Base-by-base conservation (phyloP, 2,329 filamentous ascomycete genomes). In the Exophiala sp. region DNA sequence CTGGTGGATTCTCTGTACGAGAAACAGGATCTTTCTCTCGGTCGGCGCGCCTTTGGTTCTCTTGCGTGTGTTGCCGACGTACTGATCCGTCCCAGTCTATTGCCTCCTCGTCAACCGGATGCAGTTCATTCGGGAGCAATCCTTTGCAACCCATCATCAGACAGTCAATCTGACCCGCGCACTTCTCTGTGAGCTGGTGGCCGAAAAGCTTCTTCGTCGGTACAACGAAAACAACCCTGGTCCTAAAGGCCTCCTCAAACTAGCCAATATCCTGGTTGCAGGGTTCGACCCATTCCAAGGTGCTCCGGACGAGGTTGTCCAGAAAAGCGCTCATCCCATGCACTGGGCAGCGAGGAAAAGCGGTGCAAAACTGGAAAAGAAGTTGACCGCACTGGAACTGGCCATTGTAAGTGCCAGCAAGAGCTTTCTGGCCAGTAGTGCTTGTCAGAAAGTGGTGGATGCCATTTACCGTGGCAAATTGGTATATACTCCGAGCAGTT, bases 221-320 rank as follows among this genome's bases (percentile, higher is more conserved):
- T 89, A 87, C 61, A 83, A 86, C 59, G 87, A 93, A 68, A 83
- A 89, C 59, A 81, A 86, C 51, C 78, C 81, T 11, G 86, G 85
- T 3, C 73, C 81, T 0, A 75, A 82, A 21, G 86, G 86, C 1
- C 74, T 93, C 10, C 72, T 93, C 3, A 72, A 88, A 18, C 74
- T 93, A 4, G 81, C 87, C 4, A 86, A 90, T 59, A 84, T 93
- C 24, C 77, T 93, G 16, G 85, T 94, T 11, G 85, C 86, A 13
- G 85, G 86, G 11, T 93, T 94, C 61, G 84, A 89, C 61, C 87
- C 88, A 1, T 93, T 93, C 60, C 87, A 93, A 67, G 87, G 87
- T 58, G 86, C 86, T 0, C 88, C 88, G 0, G 70, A 75, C 1
- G 77, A 85, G 48, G 76, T 90, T 34, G 74, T 79, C 29, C 71